Base-by-base conservation (phyloP, 2,329 filamentous ascomycete species). In the Talaromyces sp. region DNA sequence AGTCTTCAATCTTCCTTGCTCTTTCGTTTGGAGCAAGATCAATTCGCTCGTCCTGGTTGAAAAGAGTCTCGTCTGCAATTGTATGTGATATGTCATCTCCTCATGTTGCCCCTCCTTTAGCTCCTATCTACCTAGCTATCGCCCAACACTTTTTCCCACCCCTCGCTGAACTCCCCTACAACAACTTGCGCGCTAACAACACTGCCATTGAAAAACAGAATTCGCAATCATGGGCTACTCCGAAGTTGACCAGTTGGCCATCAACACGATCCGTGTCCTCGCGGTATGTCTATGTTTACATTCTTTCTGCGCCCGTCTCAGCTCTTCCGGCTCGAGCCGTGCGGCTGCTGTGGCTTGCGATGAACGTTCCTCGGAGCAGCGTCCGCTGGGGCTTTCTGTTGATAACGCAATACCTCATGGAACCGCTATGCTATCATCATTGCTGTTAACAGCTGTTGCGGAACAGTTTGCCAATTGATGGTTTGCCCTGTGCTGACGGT, bases 191-290 rank as follows among this genome's bases (percentile, higher is more conserved):
- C 19, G 19, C 22, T 27, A 28, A 27, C 49, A 52, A 27, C 10
- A 4, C 10, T 17, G 7, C 5, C 10, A 17, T 27, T 52, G 49
- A 28, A 15, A 28, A 27, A 71, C 62, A 72, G 71, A 72, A 67
- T 68, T 69, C 69, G 78, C 79, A 76, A 85, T 77, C 73, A 98
- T 98, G 93, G 88, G 88, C 79, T 97, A 90, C 86, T 85, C 85
- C 78, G 90, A 98, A 74, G 79, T 88, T 75, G 95, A 99, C 80
- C 83, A 89, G 84, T 86, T 92, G 81, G 90, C 92, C 76, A 92
- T 99, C 83, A 98, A 98, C 89, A 96, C 93, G 80, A 98, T 99
- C 84, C 91, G 95, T 79, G 81, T 92, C 76, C 87, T 99, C 72
- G 93, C 95, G 78, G 95, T 98, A 89, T 80, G 92, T 88, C 49